Base-by-base conservation (phyloP, 768 basidiomycete genomes). In the Phanerodontia chrysosporium region DNA sequence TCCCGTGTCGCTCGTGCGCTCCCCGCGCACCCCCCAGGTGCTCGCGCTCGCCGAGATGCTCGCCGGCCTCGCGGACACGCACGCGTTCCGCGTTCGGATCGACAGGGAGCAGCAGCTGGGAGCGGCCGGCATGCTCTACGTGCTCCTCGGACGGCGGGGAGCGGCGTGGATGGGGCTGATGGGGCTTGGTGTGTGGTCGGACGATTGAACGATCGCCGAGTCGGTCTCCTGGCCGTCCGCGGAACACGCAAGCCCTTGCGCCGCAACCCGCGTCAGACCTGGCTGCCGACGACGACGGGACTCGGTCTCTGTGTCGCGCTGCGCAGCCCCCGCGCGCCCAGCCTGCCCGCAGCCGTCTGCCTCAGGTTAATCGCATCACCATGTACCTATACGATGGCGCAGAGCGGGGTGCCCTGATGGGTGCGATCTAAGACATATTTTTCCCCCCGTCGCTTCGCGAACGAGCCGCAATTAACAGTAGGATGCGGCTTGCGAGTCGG, bases 151-250 rank as follows among this genome's bases (percentile, higher is more conserved):
- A 12, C 66, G 51, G 25, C 62, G 66, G 21, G 62, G 51, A 44
- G 62, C 51, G 8, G 73, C 67, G 48, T 79, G 76, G 74, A 72
- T 64, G 1, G 76, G 76, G 0, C 69, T 78, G 0, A 62, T 69
- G 0, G 73, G 74, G 0, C 68, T 75, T 14, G 77, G 75, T 49
- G 69, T 72, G 12, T 75, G 73, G 75, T 69, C 71, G 9, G 71
- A 75, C 36, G 52, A n/a, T 4, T 18, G 39, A 18, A 4, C 39
- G 10, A 18, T 42, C 18, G 39, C 39, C 39, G 32, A 35, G 32
- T 35, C 32, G 32, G 32, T 35, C 32, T 35, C 32, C 32, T 7
- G 32, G 32, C 32, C 32, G 32, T 35, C 32, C 32, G 32, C 32
- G 32, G 32, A 35, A n/a, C n/a, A n/a, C n/a, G n/a, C n/a, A n/a